Base-by-base conservation (phyloP, 495 filamentous ascomycete species). In the Massariosphaeria phaeospora region DNA sequence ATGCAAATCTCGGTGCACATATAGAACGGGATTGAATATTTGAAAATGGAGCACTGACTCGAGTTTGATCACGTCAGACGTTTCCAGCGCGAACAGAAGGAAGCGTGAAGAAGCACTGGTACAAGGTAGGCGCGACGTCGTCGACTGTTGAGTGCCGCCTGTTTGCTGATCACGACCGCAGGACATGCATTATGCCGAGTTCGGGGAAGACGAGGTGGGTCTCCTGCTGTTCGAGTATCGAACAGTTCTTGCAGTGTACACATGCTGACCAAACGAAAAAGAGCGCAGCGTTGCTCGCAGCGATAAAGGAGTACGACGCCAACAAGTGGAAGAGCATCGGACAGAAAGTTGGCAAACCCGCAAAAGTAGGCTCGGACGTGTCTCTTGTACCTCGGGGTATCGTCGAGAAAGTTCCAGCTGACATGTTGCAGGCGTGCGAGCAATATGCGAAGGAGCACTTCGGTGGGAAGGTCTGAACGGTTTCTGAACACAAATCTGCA, bases 151-250 rank as follows among this genome's bases (percentile, higher is more conserved):
- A 52, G 36, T 53, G 23, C 4, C 34, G 17, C 46, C 27, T 33
- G 27, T 38, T 44, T 27, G 43, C 53, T 65, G 57, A 59, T 57
- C 31, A 53, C 58, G 30, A 31, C 55, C 27, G 33, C 61, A 84
- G 90, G 93, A 97, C 65, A 98, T 98, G 93, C 93, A 98, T 66
- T 97, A 98, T 70, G 93, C 93, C 48, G 93, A 98, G 67, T 98
- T 98, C 66, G 93, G 87, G 41, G 93, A 96, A 76, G 91, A 98
- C 64, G 93, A 98, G 81, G 90, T 95, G 79, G 68, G 72, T 73
- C 38, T 58, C 31, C 45, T 38, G 33, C 46, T 66, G 49, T 57
- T 56, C 48, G 57, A 49, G 18, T 24, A 49, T 53, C 55, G 50
- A 49, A 26, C 27, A 57, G 40, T 52, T 43, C 46, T 57, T 44